Conservation (phyloP, 2,329 filamentous ascomycete genomes). For the Cercospora canescens region DNA sequence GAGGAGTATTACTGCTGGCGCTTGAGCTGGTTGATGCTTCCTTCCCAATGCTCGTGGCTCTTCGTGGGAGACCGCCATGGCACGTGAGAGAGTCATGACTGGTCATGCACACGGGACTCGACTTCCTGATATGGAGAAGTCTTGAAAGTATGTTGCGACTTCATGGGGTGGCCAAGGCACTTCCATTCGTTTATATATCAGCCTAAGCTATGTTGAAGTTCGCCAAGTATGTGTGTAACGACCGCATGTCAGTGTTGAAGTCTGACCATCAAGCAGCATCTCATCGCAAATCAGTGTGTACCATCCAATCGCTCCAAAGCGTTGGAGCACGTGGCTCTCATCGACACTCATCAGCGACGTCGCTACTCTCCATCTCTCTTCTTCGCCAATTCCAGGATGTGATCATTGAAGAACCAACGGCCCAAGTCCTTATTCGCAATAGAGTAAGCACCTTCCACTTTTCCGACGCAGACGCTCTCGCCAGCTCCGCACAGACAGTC, state of each 20-base stretch:
- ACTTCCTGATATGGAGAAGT: slow-evolving; percentile 9
- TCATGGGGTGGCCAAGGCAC: slow-evolving; percentile 5
- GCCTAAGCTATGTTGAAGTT: slow-evolving; percentile 7
- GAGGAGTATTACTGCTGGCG: slow-evolving; percentile 15
- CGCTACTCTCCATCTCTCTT: slow-evolving; percentile 17
- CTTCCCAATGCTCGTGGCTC: no score
- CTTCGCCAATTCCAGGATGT: slow-evolving; percentile 37
- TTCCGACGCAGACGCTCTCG: slow-evolving; percentile 38
- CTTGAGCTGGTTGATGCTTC: slow-evolving; percentile 9
- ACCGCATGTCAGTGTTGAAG: slow-evolving; percentile 15
- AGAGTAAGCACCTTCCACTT: slow-evolving; percentile 42
- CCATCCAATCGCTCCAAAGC: not conserved
- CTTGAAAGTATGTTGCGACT: slow-evolving; percentile 6
- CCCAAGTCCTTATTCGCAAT: slow-evolving; percentile 31
- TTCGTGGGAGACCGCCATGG: not conserved
- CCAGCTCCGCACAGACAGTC: slow-evolving; percentile 45
- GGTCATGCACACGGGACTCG: slow-evolving; percentile 1
- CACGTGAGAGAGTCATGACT: not conserved
- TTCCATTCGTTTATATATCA: slow-evolving; percentile 20
- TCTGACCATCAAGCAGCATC: not conserved
- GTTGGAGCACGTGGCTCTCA: not conserved
- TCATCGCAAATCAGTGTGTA: not conserved
- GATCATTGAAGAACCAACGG: slow-evolving; percentile 41
- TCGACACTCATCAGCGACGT: not conserved
- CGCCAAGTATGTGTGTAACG: not conserved